Evolutionary conservation across 2,329 filamentous ascomycete genomes (phyloP).

Genomic region (Venturia pyrina): DNA sequence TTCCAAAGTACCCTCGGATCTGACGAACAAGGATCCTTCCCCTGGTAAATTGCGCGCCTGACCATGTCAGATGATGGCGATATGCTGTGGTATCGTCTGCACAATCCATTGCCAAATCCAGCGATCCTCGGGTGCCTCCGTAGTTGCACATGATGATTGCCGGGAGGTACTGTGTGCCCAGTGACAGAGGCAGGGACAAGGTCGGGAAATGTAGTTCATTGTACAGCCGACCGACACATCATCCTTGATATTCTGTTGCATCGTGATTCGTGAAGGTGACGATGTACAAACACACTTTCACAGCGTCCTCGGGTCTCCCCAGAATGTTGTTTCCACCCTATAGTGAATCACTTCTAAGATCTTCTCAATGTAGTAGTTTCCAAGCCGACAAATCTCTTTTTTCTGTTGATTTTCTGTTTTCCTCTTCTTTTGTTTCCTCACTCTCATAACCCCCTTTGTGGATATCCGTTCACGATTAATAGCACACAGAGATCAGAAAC

Average conservation of each 20-base stretch:
- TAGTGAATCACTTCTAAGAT: background rate
- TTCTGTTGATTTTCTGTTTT: no score
- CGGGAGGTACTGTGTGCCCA: no score
- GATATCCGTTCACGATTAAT: background rate
- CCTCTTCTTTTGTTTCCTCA: no score
- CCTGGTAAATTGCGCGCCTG: no score
- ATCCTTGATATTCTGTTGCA: background rate
- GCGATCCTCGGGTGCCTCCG: background rate
- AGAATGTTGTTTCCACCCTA: background rate
- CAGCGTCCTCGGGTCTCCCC: background rate
- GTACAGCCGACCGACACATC: background rate
- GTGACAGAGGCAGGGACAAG: background rate
- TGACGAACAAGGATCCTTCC: background rate
- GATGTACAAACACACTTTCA: background rate
- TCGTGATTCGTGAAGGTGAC: background rate
- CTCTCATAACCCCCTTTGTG: no score
- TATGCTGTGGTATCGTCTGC: background rate
- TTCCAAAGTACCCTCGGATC: background rate
- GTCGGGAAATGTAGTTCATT: background rate
- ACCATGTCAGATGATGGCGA: background rate
- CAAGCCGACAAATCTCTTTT: no score
- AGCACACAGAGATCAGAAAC: background rate
- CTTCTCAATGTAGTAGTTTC: no score
- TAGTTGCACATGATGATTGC: background rate
- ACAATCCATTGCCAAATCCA: background rate